Conservation (phyloP, 805 yeast genomes). For the Wickerhamomyces canadensis region DNA sequence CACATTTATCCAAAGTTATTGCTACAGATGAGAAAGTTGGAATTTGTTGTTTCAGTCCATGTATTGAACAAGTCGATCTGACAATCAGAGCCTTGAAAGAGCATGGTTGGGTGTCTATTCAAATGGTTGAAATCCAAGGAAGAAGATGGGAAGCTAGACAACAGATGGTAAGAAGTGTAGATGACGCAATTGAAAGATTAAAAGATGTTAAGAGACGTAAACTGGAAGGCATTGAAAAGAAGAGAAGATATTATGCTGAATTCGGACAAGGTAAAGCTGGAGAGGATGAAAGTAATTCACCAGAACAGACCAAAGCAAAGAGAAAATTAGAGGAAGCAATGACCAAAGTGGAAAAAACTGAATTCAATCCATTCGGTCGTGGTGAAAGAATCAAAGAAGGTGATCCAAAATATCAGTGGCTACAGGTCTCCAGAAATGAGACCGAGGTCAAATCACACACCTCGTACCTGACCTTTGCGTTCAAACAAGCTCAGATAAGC, state of each 20-base stretch:
- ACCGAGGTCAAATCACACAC: slow-evolving; percentile 90
- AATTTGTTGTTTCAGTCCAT: slow-evolving; percentile 94
- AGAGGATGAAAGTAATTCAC: slow-evolving; percentile 15
- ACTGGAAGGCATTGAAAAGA: slow-evolving; percentile 56
- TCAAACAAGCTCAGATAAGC: slow-evolving; percentile 26
- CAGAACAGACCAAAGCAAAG: slow-evolving; percentile 20
- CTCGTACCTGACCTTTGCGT: slow-evolving; percentile 89
- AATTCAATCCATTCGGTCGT: slow-evolving; percentile 90
- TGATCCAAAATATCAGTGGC: slow-evolving; percentile 75
- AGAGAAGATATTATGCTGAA: slow-evolving; percentile 29
- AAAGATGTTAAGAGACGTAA: slow-evolving; percentile 75
- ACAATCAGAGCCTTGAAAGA: slow-evolving; percentile 71
- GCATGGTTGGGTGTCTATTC: slow-evolving; percentile 79
- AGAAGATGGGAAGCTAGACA: slow-evolving; percentile 86
- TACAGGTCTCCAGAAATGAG: slow-evolving; percentile 77
- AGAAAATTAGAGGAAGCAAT: slow-evolving; percentile 19
- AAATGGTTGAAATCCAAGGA: slow-evolving; percentile 88
- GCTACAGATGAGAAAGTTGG: slow-evolving; percentile 49
- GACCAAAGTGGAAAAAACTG: slow-evolving; percentile 35
- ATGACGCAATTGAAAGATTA: slow-evolving; percentile 74
- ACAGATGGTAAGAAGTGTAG: slow-evolving; percentile 76
- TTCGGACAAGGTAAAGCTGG: slow-evolving; percentile 19
- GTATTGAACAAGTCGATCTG: slow-evolving; percentile 93
- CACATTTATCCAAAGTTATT: slow-evolving; percentile 56
- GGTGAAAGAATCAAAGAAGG: slow-evolving; percentile 86